Evolutionary conservation across 2,329 filamentous ascomycete genomes (phyloP).

Genomic region (Alternaria angustiovoidea): DNA sequence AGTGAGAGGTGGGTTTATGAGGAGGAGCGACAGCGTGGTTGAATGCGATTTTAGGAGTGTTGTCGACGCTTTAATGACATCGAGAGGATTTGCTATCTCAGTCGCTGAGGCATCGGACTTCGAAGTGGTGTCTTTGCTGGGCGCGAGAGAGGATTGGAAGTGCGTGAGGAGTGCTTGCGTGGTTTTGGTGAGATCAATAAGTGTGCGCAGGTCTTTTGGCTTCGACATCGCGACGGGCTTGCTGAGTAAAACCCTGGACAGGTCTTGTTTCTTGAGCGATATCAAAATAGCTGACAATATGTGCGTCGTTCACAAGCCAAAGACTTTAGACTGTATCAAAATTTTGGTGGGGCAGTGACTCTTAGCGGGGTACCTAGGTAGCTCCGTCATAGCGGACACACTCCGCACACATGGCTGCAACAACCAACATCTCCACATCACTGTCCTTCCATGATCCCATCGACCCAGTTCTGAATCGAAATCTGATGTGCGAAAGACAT

Average conservation of each 20-base stretch:
- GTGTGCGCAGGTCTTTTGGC: constrained; percentile 37
- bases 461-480: not conserved
- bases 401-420: not conserved
- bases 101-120: constrained; percentile 21
- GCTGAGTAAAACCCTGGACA: too few relatives aligned
- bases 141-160: constrained; percentile 47
- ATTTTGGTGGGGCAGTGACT: constrained; percentile 20
- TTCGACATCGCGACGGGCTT: constrained; percentile 25
- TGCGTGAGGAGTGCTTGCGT: constrained; percentile 48
- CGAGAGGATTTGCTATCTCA: constrained; percentile 60
- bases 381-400: not conserved
- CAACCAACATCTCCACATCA: not conserved
- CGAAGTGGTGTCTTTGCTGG: constrained; percentile 15
- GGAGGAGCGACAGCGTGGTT: constrained; percentile 85
- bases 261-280: not conserved
- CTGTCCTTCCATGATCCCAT: not conserved
- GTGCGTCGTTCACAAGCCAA: not conserved
- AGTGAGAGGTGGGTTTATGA: constrained; percentile 87
- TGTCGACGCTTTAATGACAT: constrained; percentile 75
- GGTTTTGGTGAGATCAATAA: constrained; percentile 47
- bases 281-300: not conserved
- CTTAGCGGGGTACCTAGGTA: constrained; percentile 3
- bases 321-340: constrained; percentile 4
- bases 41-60: constrained; percentile 80
- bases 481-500: not conserved